Evolutionary conservation across 352 stramenopile species (phyloP).

Genomic region (Nothophytophthora sp.): DNA sequence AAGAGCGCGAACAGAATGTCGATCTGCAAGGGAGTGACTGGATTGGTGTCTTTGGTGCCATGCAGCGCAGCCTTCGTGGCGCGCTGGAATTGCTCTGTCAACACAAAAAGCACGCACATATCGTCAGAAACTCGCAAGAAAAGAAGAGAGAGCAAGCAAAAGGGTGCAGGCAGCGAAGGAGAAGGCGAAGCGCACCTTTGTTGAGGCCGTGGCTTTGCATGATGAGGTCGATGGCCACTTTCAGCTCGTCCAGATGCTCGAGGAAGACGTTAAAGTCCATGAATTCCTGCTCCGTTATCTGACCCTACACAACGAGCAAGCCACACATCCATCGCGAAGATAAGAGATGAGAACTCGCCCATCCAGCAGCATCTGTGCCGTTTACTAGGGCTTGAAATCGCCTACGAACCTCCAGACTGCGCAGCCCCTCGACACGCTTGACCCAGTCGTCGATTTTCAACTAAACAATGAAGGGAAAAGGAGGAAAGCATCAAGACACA

Average conservation of each 20-base stretch:
- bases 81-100: slow-evolving; percentile 77
- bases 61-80: slow-evolving; percentile 66
- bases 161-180: too few species aligned
- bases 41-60: slow-evolving; percentile 53
- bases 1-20: slow-evolving; percentile 88
- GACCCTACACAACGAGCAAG: too few species aligned
- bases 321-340: background rate
- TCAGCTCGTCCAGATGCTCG: slow-evolving; percentile 82
- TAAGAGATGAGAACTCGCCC: background rate
- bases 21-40: slow-evolving; percentile 79
- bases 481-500: background rate
- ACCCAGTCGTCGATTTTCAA: slow-evolving; percentile 82
- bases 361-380: too few species aligned
- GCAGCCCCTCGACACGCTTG: slow-evolving; percentile 72
- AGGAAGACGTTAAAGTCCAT: slow-evolving; percentile 85
- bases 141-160: too few species aligned
- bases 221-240: slow-evolving; percentile 83
- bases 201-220: slow-evolving; percentile 83
- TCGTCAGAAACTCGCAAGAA: too few species aligned
- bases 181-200: slow-evolving; percentile 74
- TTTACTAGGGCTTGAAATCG: background rate
- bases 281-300: slow-evolving; percentile 80
- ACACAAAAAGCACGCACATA: too few species aligned
- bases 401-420: slow-evolving; percentile 47
- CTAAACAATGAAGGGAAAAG: too few species aligned